A percentile compares a stretch with the other conserved stretches of the same genome.
Evolutionary conservation across 306 rosid genomes (phyloP).

Genomic region (Vicia faba): DNA sequence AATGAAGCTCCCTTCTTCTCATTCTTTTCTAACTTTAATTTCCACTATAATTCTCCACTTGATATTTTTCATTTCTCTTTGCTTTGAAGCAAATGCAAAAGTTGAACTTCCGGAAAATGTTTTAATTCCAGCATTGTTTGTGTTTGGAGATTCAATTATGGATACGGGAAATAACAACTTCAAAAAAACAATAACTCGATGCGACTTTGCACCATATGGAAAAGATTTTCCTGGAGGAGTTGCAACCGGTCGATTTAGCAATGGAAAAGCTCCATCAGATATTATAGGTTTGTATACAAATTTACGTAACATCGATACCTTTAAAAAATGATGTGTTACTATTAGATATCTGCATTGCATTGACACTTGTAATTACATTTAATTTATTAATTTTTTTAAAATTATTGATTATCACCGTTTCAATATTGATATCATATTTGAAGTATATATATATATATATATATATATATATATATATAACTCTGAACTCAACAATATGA

Average conservation of each 20-base stretch:
- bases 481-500: too few species aligned
- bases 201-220: constrained; percentile 46
- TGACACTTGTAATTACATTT: too few species aligned
- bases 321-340: too few species aligned
- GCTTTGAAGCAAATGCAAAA: constrained; percentile 14
- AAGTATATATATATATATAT: too few species aligned
- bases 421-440: too few species aligned
- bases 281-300: constrained; percentile 30
- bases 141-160: constrained; percentile 74
- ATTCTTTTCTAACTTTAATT: not conserved
- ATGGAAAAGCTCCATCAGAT: constrained; percentile 44
- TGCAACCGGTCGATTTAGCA: constrained; percentile 44
- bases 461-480: too few species aligned
- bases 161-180: constrained; percentile 80
- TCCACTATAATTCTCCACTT: not conserved
- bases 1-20: constrained; percentile 9
- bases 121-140: constrained; percentile 55
- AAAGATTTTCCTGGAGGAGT: constrained; percentile 38
- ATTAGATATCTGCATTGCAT: too few species aligned
- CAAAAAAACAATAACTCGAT: constrained; percentile 16
- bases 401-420: too few species aligned
- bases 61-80: not conserved
- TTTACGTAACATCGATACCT: too few species aligned
- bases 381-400: too few species aligned
- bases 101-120: constrained; percentile 46